phyloP scores from a whole-genome alignment of 495 filamentous ascomycete genomes.

The Lepraria neglecta region DNA sequence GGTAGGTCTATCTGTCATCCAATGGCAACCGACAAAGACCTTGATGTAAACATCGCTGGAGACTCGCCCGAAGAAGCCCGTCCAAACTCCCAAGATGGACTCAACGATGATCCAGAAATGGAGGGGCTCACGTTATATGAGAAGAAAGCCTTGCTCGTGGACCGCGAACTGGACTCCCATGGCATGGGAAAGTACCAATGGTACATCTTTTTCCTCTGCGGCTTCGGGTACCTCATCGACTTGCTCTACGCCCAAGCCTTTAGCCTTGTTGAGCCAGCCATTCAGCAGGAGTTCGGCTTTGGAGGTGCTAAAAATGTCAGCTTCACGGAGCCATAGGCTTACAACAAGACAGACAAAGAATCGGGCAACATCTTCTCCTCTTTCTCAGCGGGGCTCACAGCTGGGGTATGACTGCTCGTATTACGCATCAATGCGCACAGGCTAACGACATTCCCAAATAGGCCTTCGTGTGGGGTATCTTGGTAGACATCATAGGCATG shows the following conservation, averaged over 20 bases:
- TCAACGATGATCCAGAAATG: constrained; percentile 26
- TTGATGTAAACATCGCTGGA: constrained; percentile 11
- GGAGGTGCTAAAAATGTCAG: constrained; percentile 14
- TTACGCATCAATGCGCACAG: constrained; percentile 12
- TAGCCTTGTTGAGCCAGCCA: constrained; percentile 40
- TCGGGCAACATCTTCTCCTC: constrained; percentile 32
- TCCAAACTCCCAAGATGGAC: not conserved
- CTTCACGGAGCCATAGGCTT: not conserved
- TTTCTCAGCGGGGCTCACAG: constrained; percentile 34
- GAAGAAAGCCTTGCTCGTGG: constrained; percentile 41
- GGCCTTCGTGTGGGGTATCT: constrained; percentile 45
- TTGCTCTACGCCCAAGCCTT: constrained; percentile 46
- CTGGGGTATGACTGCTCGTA: constrained; percentile 28
- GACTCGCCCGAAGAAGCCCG: constrained; percentile 9
- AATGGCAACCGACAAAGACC: constrained; percentile 22
- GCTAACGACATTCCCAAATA: constrained; percentile 19
- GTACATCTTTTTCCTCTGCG: constrained; percentile 43
- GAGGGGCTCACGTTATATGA: constrained; percentile 36
- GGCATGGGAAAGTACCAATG: constrained; percentile 48
- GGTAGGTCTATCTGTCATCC: not conserved
- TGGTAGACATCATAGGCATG: constrained; percentile 45
- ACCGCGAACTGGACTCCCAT: constrained; percentile 41
- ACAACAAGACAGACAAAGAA: constrained; percentile 17
- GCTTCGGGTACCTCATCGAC: constrained; percentile 47
- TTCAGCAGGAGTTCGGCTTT: constrained; percentile 44